These are phyloP conservation scores for Epichloe amarillans DNA, from an alignment of 2,329 filamentous ascomycete species.

Conservation along the genomic window DNA sequence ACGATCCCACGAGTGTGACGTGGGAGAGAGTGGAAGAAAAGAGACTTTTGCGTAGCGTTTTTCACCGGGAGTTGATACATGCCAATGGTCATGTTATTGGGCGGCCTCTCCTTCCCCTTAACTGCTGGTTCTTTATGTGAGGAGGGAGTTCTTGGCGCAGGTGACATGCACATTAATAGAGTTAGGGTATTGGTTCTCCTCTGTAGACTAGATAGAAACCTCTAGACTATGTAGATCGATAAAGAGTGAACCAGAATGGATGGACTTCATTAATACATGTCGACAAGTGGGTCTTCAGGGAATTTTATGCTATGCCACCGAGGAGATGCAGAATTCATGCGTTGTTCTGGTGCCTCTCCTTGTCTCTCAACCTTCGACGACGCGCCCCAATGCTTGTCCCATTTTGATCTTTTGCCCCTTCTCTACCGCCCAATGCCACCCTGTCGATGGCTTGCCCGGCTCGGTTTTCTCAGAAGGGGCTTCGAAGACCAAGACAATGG, in stretches of 20 bases:
- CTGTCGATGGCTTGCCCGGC: constrained; percentile 43
- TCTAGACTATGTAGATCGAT: neutral
- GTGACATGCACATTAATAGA: too few relatives aligned
- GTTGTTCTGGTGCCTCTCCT: neutral
- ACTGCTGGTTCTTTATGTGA: too few relatives aligned
- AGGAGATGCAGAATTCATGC: neutral
- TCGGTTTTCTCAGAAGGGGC: constrained; percentile 54
- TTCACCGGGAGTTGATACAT: neutral
- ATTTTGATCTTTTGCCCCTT: constrained; percentile 83
- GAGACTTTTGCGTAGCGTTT: constrained; percentile 1
- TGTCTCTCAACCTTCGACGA: constrained; percentile 37
- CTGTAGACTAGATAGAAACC: neutral
- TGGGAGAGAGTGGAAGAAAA: neutral
- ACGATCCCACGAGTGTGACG: neutral
- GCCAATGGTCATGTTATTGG: neutral
- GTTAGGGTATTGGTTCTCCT: too few relatives aligned
- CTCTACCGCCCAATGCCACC: constrained; percentile 77
- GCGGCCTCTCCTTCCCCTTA: too few relatives aligned
- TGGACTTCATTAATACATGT: neutral
- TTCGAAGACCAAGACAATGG: constrained; percentile 92
- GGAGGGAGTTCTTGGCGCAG: neutral
- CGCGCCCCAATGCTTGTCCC: constrained; percentile 70
- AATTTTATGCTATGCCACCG: neutral
- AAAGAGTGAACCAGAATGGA: neutral
- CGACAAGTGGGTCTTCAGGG: neutral